A percentile compares a stretch with the other conserved stretches of the same genome.
These are phyloP conservation scores for Astrothelium subdiscretum DNA, from an alignment of 495 filamentous ascomycete species.

Conservation along the genomic window DNA sequence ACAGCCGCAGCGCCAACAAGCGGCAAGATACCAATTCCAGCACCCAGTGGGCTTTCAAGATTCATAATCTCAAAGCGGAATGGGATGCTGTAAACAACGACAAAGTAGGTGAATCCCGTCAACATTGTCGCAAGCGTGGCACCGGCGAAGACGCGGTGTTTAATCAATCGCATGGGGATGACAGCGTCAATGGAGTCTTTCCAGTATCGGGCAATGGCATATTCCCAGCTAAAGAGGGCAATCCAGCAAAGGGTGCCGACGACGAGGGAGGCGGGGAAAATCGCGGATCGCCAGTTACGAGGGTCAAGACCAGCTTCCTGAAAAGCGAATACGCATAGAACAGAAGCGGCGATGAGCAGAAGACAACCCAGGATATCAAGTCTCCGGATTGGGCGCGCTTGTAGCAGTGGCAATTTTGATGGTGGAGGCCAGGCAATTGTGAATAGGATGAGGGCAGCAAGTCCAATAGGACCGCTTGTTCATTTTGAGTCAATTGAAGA, in stretches of 20 bases:
- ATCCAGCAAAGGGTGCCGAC: not conserved
- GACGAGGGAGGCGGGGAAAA: conserved; percentile 2
- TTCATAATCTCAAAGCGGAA: conserved; percentile 11
- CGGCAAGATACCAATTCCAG: conserved; percentile 5
- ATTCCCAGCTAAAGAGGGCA: not conserved
- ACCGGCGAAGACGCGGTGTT: not conserved
- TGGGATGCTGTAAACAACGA: conserved; percentile 6
- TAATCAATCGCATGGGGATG: not conserved
- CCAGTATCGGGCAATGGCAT: not conserved
- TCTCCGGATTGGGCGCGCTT: not conserved
- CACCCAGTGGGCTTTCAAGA: conserved; percentile 4
- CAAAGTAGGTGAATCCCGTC: conserved; percentile 5
- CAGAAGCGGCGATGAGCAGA: conserved; percentile 4
- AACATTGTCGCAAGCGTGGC: not conserved
- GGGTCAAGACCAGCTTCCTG: conserved; percentile 4
- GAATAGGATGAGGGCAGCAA: not conserved
- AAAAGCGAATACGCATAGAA: conserved; percentile 4
- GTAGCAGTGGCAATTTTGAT: not conserved
- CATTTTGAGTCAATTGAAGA: not conserved
- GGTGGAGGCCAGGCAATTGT: not conserved
- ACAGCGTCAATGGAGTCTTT: not conserved
- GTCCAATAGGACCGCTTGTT: not conserved
- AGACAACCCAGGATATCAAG: conserved; percentile 2
- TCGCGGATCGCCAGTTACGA: not conserved
- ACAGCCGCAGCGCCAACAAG: conserved; percentile 5